Base-by-base conservation (phyloP, 768 basidiomycete genomes). In the Boletus pseudo-olivaceus region DNA sequence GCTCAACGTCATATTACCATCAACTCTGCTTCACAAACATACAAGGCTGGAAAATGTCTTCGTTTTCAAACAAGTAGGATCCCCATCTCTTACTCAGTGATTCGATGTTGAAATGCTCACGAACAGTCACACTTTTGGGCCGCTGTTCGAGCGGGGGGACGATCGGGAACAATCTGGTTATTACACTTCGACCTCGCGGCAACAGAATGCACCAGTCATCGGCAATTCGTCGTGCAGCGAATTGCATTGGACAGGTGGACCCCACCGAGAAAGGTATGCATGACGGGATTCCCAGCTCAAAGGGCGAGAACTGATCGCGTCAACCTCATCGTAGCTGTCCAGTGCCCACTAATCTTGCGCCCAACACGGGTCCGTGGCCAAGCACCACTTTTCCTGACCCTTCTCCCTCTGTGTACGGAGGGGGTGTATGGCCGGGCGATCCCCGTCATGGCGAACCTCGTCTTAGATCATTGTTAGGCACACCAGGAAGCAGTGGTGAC, bases 231-330 rank as follows among this genome's bases (percentile, higher is more conserved):
- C 50, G 19, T n/a, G 6, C 26, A 39, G n/a, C 15, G 43, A 37
- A 27, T 17, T 27, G 26, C 4, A 49, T n/a, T 56, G 51, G 42
- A 6, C 30, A 10, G 7, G 17, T 14, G 39, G 30, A 8, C n/a
- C 33, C 10, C 20, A 4, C 19, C 54, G 19, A 37, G 56, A 56
- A 46, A 59, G 57, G 65, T 67, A 45, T 27, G 60, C 20, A n/a
- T 30, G 26, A 17, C 27, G 26, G 41, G n/a, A 11, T 44, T 11
- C 40, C 15, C n/a, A 53, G 23, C 27, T n/a, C 9, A 14, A 38
- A 33, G 12, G 41, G 39, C 1, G 7, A 43, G 15, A 37, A 23
- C 51, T 59, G 20, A 57, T 41, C 5, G 8, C 11, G 11, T 26
- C 19, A 14, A 53, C 20, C 10, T 37, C 37, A 10, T 39, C 12